Percentiles rank a stretch among this genome's conserved stretches.
phyloP scores from a whole-genome alignment of 2,329 filamentous ascomycete species.

The Trichoderma koningiopsis region DNA sequence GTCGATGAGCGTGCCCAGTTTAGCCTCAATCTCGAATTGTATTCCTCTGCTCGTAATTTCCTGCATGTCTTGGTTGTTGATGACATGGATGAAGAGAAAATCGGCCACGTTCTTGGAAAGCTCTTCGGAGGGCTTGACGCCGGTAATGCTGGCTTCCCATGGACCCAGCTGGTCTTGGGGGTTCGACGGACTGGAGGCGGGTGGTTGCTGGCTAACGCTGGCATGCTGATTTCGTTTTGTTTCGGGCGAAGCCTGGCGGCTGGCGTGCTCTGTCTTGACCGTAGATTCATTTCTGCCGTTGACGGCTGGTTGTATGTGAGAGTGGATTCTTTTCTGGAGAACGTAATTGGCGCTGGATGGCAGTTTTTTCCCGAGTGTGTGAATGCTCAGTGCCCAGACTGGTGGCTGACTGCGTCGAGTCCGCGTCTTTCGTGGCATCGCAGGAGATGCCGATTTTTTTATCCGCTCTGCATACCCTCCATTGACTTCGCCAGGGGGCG shows the following conservation, averaged over 20 bases:
- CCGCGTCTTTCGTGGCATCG: conserved; percentile 45
- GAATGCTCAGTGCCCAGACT: conserved; percentile 51
- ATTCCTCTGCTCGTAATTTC: conserved; percentile 66
- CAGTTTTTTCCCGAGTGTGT: conserved; percentile 39
- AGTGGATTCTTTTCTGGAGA: conserved; percentile 44
- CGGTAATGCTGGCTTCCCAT: conserved; percentile 70
- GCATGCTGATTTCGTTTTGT: conserved; percentile 39
- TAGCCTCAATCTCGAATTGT: conserved; percentile 90
- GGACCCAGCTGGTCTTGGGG: conserved; percentile 50
- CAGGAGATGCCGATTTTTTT: conserved; percentile 38
- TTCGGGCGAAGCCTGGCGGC: conserved; percentile 53
- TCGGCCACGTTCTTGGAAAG: conserved; percentile 76
- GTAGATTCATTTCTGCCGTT: conserved; percentile 44
- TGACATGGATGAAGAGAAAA: conserved; percentile 73
- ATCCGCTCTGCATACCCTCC: conserved; percentile 37
- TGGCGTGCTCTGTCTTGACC: conserved; percentile 39
- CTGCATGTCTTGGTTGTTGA: conserved; percentile 65
- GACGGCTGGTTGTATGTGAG: conserved; percentile 31
- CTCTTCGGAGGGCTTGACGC: conserved; percentile 71
- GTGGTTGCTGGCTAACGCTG: conserved; percentile 31
- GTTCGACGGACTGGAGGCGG: conserved; percentile 32
- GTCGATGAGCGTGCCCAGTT: conserved; percentile 80
- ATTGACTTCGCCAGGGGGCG: conserved; percentile 54
- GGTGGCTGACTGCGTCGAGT: conserved; percentile 44
- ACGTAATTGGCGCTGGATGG: conserved; percentile 50